These are phyloP conservation scores for Chimonanthus praecox DNA, from an alignment of 164 flowering plant genomes.

Conservation along the genomic window DNA sequence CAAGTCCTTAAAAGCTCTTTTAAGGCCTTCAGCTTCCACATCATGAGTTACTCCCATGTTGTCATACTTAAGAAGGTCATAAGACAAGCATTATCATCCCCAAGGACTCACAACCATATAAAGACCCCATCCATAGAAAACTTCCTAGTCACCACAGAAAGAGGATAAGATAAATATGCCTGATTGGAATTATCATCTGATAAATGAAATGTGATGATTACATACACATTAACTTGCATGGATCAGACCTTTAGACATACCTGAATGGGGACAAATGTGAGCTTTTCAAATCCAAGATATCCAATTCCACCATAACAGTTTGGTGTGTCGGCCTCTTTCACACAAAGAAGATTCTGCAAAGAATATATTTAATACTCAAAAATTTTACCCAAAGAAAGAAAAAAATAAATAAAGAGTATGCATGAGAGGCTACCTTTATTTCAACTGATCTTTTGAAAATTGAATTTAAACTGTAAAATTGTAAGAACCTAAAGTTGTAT, in stretches of 20 bases:
- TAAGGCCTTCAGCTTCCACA: no score
- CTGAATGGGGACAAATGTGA: conserved; percentile 94
- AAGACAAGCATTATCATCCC: not conserved
- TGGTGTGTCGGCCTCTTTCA: conserved; percentile 69
- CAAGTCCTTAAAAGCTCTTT: no score
- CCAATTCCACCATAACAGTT: conserved; percentile 76
- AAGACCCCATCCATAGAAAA: not conserved
- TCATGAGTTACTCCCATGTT: not conserved
- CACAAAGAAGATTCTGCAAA: conserved; percentile 81
- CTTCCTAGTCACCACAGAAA: not conserved
- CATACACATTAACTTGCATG: not conserved
- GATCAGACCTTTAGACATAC: conserved; percentile 24
- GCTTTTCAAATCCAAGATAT: conserved; percentile 88
- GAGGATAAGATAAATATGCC: not conserved
- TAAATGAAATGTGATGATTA: not conserved
- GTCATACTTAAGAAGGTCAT: not conserved
- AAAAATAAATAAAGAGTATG: not conserved
- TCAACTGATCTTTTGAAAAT: no score
- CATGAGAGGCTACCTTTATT: not conserved
- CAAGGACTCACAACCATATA: not conserved
- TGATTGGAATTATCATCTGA: not conserved
- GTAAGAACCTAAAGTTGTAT: no score
- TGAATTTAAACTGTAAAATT: no score
- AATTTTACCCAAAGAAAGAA: not conserved
- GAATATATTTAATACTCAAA: not conserved